Evolutionary conservation across 805 yeast genomes (phyloP), one percentile per base, ranked within the genome.

Genomic region (Ogataea chonburiensis): DNA sequence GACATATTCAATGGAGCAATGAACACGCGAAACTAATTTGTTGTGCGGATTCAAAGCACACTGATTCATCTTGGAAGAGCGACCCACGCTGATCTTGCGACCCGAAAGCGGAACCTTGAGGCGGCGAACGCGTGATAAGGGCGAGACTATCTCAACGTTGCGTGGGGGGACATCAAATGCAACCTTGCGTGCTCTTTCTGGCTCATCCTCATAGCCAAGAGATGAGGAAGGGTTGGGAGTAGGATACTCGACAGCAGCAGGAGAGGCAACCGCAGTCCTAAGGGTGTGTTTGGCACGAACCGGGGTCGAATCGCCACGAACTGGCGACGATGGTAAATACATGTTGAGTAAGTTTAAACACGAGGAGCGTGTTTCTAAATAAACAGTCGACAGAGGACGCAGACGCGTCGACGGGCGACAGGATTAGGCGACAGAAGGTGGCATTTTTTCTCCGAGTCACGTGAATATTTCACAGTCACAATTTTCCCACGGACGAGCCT

Each of bases 191-290:
- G 24, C 31, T 13, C 32, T 35, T 16, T 36, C 39, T 7, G 50
- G 48, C 1, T 50, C 36, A 18, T 50, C 49, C 30, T 35, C 39
- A 22, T 24, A 28, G 9, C 75, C 77, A 5, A 64, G 49, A 5
- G 76, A 69, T 1, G 80, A 74, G 1, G 87, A 80, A 0, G 91
- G 88, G 46, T 78, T 74, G 14, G 91, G 91, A 1, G 88, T 81
- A 9, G 86, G 86, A 49, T 78, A 79, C 7, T 66, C 66, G 16
- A 42, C 15, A 15, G 14, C 22, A n/a, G 21, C 25, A 17, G 28
- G 23, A 8, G 28, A 10, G 5, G 22, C 24, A 10, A 7, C 12
- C 5, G 25, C 8, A n/a, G n/a, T 20, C 20, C 9, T 16, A 4
- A 18, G n/a, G 17, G 13, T 21, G 24, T 11, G 17, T 28, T 40